Evolutionary conservation across 192 early-diverging fungal species (phyloP), one percentile per base, ranked within the genome.

Genomic region (Rhizophagus clarus): DNA sequence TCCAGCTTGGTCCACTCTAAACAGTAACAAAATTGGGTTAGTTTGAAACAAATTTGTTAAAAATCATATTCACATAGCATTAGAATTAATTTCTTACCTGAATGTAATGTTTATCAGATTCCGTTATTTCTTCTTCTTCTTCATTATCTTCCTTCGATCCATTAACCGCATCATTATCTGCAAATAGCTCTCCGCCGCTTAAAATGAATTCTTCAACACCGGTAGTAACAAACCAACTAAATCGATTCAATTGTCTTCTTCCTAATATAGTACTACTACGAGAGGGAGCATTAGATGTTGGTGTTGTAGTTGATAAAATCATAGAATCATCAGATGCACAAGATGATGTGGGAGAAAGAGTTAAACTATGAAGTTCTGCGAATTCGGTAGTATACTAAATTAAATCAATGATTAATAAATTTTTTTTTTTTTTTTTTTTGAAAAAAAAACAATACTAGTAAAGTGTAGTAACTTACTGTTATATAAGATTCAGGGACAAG

Each of bases 211-310:
- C 85, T 42, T 86, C 85, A 24, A 83, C 85, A 51, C 85, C 83
- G n/a, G 83, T 84, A 20, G 83, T 86, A 1, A 84, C 85, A 61
- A 86, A 86, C 83, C 85, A 86, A 20, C 83, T 82, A 61, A 86
- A 84, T 22, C 85, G 63, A 70, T 86, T 84, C 20, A 86, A 60
- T 62, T 86, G 83, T 4, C 85, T 79, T 56, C 82, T 82, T 1
- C 81, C 79, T 72, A 86, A 81, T 31, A 86, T 74, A n/a, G 80
- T 84, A 51, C 81, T 83, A 28, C 80, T 69, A 28, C 81, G 79
- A 15, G 82, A 81, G 10, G 79, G 73, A 10, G 63, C 62, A 26
- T 14, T 79, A 32, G 73, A 40, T 64, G 70, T 47, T 56, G 40
- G 26, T 20, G 80, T 69, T 5, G 80, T 79, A 34, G 42, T 10